These are phyloP conservation scores for Halophytophthora batemanensis DNA, from an alignment of 352 stramenopile genomes.

Conservation along the genomic window DNA sequence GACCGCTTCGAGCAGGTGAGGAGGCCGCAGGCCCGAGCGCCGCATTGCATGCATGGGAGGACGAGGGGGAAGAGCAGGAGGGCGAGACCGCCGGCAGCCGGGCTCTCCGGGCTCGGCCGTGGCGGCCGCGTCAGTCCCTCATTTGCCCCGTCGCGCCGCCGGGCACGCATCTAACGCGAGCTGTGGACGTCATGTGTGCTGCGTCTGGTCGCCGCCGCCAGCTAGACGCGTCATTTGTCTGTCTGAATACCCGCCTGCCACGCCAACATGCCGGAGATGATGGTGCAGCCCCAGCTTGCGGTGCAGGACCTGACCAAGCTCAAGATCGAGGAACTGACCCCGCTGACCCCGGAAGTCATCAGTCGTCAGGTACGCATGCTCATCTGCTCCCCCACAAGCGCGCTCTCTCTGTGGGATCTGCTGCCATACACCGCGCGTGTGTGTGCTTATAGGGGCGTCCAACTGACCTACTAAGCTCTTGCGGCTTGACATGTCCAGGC, in stretches of 20 bases:
- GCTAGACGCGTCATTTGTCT: neutral
- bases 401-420: too few relatives aligned
- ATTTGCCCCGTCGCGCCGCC: too few relatives aligned
- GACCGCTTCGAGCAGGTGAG: constrained; percentile 25
- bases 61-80: neutral
- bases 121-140: too few relatives aligned
- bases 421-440: too few relatives aligned
- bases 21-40: neutral
- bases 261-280: constrained; percentile 51
- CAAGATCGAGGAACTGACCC: constrained; percentile 95
- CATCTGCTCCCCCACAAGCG: neutral
- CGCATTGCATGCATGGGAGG: neutral
- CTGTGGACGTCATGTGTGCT: neutral
- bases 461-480: constrained; percentile 48
- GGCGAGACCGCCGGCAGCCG: too few relatives aligned
- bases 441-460: too few relatives aligned
- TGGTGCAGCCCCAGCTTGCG: constrained; percentile 74
- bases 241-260: neutral
- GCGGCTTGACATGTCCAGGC: constrained; percentile 69
- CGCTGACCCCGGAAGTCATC: constrained; percentile 98
- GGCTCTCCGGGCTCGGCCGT: too few relatives aligned
- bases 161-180: neutral
- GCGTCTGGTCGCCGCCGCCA: neutral
- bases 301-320: constrained; percentile 95
- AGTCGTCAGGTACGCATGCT: constrained; percentile 58